Evolutionary conservation across 495 filamentous ascomycete species (phyloP), one percentile per base, ranked within the genome.

Genomic region (Staphylotrichum tortipilum): DNA sequence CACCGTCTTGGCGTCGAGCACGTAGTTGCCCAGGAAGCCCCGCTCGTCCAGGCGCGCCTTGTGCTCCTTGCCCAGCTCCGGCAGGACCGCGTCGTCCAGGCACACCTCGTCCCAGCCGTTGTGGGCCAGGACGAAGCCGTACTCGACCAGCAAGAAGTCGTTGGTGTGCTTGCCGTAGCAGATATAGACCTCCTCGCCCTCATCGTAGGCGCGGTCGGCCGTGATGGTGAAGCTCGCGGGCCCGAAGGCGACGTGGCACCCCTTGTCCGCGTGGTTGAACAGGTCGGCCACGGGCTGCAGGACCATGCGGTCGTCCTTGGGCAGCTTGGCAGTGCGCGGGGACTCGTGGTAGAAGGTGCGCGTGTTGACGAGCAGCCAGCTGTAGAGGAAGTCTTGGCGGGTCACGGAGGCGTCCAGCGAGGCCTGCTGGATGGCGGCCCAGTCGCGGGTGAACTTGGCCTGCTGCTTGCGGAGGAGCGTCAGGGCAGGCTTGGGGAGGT

Each of bases 281-380:
- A 89, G 83, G 68, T 95, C 89, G 3, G 88, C 81, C 51, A 94
- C 88, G 2, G 89, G 89, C 65, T 85, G 78, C 53, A 95, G 66
- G 1, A 80, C 85, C 81, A 94, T 86, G 41, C 80, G 78, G 63
- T 92, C 84, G 58, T 86, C 84, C 1, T 65, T 69, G 22, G 71
- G 59, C 0, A 79, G 75, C n/a, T 15, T 40, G 5, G 41, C 42
- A 18, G 12, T 73, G 61, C 46, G 61, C 44, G 72, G 67, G 17
- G 68, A 71, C n/a, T 78, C 68, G 68, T 79, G 85, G 60, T 85
- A 91, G 60, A 95, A 89, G 26, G 82, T 85, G 43, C 89, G 77
- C 3, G 88, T 89, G 57, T 94, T 94, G 38, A 91, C 81, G 45
- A 88, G 77, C 12, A 85, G 72, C 89, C 89, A 95, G 53, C 79